Percentiles rank a stretch among this genome's conserved stretches.
phyloP scores from a whole-genome alignment of 805 yeast species.

The Citeromyces matritensis region DNA sequence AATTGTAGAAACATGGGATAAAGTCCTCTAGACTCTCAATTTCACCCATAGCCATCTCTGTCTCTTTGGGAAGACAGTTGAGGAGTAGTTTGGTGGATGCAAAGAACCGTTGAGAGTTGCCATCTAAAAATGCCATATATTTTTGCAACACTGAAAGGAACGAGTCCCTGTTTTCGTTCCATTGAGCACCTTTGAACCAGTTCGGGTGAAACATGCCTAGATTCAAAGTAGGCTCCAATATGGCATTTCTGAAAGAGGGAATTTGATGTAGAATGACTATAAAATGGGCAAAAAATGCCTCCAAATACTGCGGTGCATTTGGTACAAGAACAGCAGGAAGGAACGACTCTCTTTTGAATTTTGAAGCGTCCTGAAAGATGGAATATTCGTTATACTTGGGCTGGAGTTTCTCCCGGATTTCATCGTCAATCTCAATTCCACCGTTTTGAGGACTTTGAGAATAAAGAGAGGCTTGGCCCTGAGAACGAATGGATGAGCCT shows the following conservation, averaged over 20 bases:
- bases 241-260: slow-evolving; percentile 14
- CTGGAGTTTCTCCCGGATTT: background rate
- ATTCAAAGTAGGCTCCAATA: slow-evolving; percentile 7
- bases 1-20: slow-evolving; percentile 8
- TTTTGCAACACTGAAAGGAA: slow-evolving; percentile 21
- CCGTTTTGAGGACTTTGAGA: background rate
- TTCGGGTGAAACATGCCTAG: slow-evolving; percentile 14
- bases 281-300: slow-evolving; percentile 24
- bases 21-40: slow-evolving; percentile 14
- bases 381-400: slow-evolving; percentile 5
- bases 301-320: slow-evolving; percentile 13
- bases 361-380: slow-evolving; percentile 16
- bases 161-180: slow-evolving; percentile 17
- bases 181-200: slow-evolving; percentile 17
- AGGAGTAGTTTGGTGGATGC: slow-evolving; percentile 18
- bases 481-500: no score
- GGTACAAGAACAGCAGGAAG: slow-evolving; percentile 21
- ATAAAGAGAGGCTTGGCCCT: no score
- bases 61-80: slow-evolving; percentile 11
- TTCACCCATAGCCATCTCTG: slow-evolving; percentile 7
- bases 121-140: slow-evolving; percentile 19
- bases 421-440: slow-evolving; percentile 3
- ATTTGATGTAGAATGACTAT: slow-evolving; percentile 21
- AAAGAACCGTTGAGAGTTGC: slow-evolving; percentile 19
- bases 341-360: slow-evolving; percentile 8